Base-by-base conservation (phyloP, 192 early-diverging fungal species). In the Backusella sp. region DNA sequence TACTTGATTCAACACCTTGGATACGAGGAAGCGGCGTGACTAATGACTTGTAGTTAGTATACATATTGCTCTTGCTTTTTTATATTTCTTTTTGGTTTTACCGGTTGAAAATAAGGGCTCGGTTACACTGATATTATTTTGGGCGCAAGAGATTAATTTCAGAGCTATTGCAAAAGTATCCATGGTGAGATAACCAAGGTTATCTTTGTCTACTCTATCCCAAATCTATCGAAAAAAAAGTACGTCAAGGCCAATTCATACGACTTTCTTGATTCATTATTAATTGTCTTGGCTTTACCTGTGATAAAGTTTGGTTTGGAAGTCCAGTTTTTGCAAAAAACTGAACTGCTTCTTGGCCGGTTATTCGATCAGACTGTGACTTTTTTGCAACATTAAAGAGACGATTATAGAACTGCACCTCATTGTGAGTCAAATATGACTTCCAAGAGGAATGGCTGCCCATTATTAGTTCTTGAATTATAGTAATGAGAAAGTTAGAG, bases 131-230 rank as follows among this genome's bases (percentile, higher is more conserved):
- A 91, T 86, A 21, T 92, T 91, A 53, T 86, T 85, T 78, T 98
- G 97, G 12, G 88, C 93, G 21, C 95, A 84, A 32, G 95, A 92
- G 79, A 98, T 97, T 66, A 97, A 84, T 79, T 97, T 98, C 71
- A 97, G 78, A 9, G 94, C 94, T 35, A 92, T 88, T 71, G 83
- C 86, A 81, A 98, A 98, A 37, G 88, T 91, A 19, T 84, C 82
- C 42, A 86, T 84, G 23, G 90, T 91, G 65, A 97, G 82, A 34
- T 88, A 87, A 19, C 96, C 97, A 72, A 90, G 89, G 77, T 91
- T 87, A 32, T 94, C 91, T 3, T 84, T 71, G 79, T 96, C 95
- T 6, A 91, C 91, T n/a, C 92, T 82, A 53, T 95, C 87, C 97
- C 97, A 98, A 66, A 98, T 94, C 85, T 91, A 76, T 6, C 21